These are phyloP conservation scores for Parastagonospora nodorum DNA, from an alignment of 2,329 filamentous ascomycete species.

Conservation along the genomic window DNA sequence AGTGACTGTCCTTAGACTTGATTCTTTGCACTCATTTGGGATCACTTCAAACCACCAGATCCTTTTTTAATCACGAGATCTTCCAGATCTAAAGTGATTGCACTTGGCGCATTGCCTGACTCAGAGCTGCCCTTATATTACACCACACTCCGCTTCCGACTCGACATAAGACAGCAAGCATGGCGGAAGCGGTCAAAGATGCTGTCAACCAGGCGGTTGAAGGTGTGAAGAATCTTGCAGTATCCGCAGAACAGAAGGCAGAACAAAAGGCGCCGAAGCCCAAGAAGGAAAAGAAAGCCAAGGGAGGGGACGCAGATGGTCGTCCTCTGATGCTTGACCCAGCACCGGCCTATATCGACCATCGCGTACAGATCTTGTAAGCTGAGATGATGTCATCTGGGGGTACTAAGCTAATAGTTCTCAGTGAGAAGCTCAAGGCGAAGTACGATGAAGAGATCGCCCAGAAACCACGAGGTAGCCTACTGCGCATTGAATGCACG, in stretches of 20 bases:
- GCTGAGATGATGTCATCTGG: not conserved
- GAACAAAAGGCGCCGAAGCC: conserved; percentile 37
- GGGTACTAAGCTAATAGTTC: conserved; percentile 11
- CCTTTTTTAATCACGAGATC: not conserved
- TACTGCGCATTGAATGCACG: not conserved
- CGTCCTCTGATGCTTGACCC: conserved; percentile 55
- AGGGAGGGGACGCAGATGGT: conserved; percentile 43
- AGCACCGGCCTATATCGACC: conserved; percentile 77
- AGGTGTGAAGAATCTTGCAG: conserved; percentile 64
- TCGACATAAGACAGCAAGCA: conserved; percentile 37
- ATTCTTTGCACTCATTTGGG: conserved; percentile 7
- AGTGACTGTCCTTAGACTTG: conserved; percentile 6
- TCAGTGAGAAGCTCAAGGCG: conserved; percentile 77
- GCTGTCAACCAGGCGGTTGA: conserved; percentile 59
- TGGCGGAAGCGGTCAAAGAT: conserved; percentile 56
- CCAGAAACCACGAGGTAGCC: conserved; percentile 64
- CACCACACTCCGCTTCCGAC: conserved; percentile 25
- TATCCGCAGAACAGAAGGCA: conserved; percentile 47
- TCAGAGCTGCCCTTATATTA: conserved; percentile 26
- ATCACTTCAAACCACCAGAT: conserved; percentile 4
- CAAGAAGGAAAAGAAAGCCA: conserved; percentile 56
- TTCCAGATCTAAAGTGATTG: conserved; percentile 5
- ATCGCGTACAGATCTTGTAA: conserved; percentile 79
- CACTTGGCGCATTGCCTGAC: conserved; percentile 28
- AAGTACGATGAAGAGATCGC: conserved; percentile 78